These are phyloP conservation scores for Warburgia ugandensis DNA, from an alignment of 164 flowering plant species.

Conservation along the genomic window DNA sequence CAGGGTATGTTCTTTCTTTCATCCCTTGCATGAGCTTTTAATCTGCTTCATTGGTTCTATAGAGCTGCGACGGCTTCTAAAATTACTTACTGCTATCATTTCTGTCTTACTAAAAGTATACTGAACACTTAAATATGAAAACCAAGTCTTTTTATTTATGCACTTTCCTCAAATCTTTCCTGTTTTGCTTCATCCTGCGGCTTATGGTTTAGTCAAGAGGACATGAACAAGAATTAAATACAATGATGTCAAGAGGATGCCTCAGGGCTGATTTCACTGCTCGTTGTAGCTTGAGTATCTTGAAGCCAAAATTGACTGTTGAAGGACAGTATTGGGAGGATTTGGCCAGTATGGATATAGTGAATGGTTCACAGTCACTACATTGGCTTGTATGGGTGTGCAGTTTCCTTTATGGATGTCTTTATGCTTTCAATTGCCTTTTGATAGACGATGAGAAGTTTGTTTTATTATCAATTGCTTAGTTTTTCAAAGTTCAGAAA, in stretches of 20 bases:
- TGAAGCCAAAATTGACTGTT: conserved; percentile 59
- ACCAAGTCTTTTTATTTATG: too few species aligned
- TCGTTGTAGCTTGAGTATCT: conserved; percentile 51
- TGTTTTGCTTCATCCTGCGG: not conserved
- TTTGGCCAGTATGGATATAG: conserved; percentile 50
- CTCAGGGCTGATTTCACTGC: conserved; percentile 58
- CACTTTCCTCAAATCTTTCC: too few species aligned
- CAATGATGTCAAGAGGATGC: conserved; percentile 84
- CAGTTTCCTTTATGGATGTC: not conserved
- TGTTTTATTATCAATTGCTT: too few species aligned
- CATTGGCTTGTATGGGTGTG: conserved; percentile 98
- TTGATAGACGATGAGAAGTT: not conserved
- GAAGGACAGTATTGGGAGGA: conserved; percentile 92
- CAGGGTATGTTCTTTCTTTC: conserved; percentile 45
- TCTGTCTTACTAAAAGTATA: too few species aligned
- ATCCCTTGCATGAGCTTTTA: too few species aligned
- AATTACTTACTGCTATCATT: too few species aligned
- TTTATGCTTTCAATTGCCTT: not conserved
- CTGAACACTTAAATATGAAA: too few species aligned
- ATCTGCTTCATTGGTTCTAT: too few species aligned
- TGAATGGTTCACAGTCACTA: conserved; percentile 53
- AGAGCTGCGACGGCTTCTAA: too few species aligned
- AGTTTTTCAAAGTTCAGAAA: not conserved
- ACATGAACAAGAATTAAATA: conserved; percentile 37
- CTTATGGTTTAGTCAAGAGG: conserved; percentile 37